Conservation (phyloP, 2,329 filamentous ascomycete genomes). For the Bipolaris zeicola region DNA sequence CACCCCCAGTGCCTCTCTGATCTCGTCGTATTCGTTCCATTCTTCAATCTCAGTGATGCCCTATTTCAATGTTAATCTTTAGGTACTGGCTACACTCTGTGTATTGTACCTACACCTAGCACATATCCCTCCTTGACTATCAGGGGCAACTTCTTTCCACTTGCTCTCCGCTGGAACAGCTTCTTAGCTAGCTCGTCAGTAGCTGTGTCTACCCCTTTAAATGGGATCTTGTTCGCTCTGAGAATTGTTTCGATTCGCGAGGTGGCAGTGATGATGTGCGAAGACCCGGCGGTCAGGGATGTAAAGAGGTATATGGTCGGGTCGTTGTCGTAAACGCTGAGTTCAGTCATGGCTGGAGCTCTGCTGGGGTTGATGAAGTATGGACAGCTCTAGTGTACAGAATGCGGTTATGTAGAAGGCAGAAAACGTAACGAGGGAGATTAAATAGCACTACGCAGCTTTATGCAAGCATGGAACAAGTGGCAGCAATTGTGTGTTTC, state of each 20-base stretch:
- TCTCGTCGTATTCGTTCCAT: constrained; percentile 98
- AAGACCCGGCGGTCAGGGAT: constrained; percentile 91
- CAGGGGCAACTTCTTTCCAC: constrained; percentile 86
- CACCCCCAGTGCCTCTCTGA: constrained; percentile 80
- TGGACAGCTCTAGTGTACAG: constrained; percentile 5
- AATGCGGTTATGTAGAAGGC: not conserved
- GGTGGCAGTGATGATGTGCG: constrained; percentile 94
- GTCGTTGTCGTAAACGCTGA: constrained; percentile 54
- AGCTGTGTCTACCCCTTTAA: constrained; percentile 88
- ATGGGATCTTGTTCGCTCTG: constrained; percentile 90
- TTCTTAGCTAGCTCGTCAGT: constrained; percentile 87
- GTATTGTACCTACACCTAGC: constrained; percentile 70
- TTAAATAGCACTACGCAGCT: not conserved
- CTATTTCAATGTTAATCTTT: constrained; percentile 53
- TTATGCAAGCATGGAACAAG: constrained; percentile 5
- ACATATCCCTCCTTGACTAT: constrained; percentile 87
- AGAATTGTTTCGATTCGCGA: constrained; percentile 95
- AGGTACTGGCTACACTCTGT: not conserved
- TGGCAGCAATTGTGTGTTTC: constrained; percentile 16
- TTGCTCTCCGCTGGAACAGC: constrained; percentile 83
- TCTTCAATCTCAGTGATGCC: constrained; percentile 95
- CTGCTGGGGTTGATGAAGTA: constrained; percentile 1
- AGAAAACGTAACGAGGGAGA: not conserved
- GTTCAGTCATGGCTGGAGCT: constrained; percentile 43
- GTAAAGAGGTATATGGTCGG: constrained; percentile 86